Percentiles rank a stretch among this genome's conserved stretches.
phyloP scores from a whole-genome alignment of 768 basidiomycete species.

The Trametes meyenii region DNA sequence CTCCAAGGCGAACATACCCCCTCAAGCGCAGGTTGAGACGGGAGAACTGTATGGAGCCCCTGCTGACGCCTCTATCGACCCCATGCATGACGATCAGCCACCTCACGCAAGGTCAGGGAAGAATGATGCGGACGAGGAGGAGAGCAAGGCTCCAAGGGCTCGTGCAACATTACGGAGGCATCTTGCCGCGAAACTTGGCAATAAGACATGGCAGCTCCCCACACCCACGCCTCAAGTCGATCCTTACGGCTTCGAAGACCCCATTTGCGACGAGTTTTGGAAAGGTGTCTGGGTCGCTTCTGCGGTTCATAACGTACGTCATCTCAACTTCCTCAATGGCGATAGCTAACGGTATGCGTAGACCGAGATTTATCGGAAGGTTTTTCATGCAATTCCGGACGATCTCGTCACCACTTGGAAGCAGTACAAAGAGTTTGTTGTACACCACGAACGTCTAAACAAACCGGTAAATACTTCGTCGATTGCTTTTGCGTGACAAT shows the following conservation, averaged over 20 bases:
- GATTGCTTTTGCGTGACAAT: not conserved
- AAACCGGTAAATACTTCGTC: conserved; percentile 57
- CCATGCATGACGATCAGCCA: conserved; percentile 47
- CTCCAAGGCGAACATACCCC: conserved; percentile 10
- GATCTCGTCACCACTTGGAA: conserved; percentile 95
- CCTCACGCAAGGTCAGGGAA: conserved; percentile 49
- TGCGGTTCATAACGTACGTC: conserved; percentile 84
- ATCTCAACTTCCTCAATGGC: not conserved
- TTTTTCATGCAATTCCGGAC: conserved; percentile 93
- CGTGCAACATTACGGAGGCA: conserved; percentile 59
- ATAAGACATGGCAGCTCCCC: conserved; percentile 63
- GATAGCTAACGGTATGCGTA: conserved; percentile 34
- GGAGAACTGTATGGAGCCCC: conserved; percentile 56
- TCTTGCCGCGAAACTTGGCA: conserved; percentile 51
- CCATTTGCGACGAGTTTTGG: conserved; percentile 87
- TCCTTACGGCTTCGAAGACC: conserved; percentile 84
- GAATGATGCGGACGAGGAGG: conserved; percentile 52
- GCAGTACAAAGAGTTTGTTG: conserved; percentile 85
- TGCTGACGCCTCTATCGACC: conserved; percentile 49
- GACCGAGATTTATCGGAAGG: conserved; percentile 96
- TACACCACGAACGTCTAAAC: conserved; percentile 72
- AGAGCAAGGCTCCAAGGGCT: conserved; percentile 51
- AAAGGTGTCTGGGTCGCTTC: conserved; percentile 85
- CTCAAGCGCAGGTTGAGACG: conserved; percentile 44
- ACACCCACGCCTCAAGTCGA: conserved; percentile 73